Percentiles rank a stretch among this genome's conserved stretches.
Conservation (phyloP, 2,329 filamentous ascomycete genomes). For the Aspergillus transmontanensis region DNA sequence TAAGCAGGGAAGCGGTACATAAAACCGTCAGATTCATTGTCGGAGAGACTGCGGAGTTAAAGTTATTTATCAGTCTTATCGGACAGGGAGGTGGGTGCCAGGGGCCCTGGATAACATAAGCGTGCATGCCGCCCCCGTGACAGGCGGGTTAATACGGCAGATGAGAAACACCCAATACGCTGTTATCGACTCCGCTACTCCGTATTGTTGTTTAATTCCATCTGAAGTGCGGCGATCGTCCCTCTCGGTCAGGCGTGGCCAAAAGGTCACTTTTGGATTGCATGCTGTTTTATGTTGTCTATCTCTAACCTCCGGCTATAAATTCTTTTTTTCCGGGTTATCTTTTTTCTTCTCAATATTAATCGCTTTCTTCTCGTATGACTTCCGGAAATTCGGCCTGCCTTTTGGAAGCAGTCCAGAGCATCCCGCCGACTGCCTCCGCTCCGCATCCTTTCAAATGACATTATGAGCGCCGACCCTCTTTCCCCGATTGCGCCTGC, state of each 20-base stretch:
- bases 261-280: neutral
- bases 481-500: slow-evolving; percentile 89
- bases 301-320: neutral
- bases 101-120: neutral
- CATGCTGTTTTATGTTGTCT: neutral
- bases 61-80: slow-evolving; percentile 24
- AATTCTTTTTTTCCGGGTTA: neutral
- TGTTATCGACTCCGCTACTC: slow-evolving; percentile 1
- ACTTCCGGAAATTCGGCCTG: slow-evolving; percentile 22
- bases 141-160: slow-evolving; percentile 1
- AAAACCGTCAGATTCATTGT: neutral
- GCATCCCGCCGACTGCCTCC: slow-evolving; percentile 35
- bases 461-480: slow-evolving; percentile 83
- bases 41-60: slow-evolving; percentile 22
- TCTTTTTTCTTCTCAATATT: neutral
- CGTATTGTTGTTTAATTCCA: slow-evolving; percentile 4
- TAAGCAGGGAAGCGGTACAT: neutral
- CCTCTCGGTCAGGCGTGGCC: slow-evolving; percentile 2
- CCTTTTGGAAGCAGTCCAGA: slow-evolving; percentile 37
- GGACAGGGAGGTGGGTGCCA: neutral
- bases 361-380: slow-evolving; percentile 19
- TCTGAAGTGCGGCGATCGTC: neutral
- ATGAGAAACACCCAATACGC: neutral
- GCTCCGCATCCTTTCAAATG: slow-evolving; percentile 42
- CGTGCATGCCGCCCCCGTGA: neutral